Base-by-base conservation (phyloP, 169 alveolate genomes). In the Cryptosporidium ryanae region DNA sequence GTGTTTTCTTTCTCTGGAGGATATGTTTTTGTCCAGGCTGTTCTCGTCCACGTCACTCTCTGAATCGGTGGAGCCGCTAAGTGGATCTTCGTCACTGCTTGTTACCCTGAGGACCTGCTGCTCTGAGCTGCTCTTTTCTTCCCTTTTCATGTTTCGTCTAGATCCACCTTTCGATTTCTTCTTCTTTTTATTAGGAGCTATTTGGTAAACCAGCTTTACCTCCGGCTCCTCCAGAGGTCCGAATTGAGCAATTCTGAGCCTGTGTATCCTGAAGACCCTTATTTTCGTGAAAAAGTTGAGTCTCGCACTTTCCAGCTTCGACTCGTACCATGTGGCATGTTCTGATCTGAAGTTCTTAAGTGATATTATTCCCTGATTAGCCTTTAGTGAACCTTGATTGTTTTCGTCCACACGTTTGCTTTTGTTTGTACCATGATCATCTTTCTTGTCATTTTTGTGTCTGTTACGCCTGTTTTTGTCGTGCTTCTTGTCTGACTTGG, bases 141-240 rank as follows among this genome's bases (percentile, higher is more conserved):
- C 3, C 13, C 17, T 0, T 18, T 6, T 50, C 31, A 18, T 25
- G 82, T 48, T 18, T 23, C 43, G 3, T 5, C 52, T 38, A 15
- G 29, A 12, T 31, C 31, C 52, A 5, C 21, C n/a, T 52, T 55
- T 70, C 15, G 68, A 29, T 34, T 27, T 61, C 21, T 59, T 38
- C 27, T 50, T 55, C n/a, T 76, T 55, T 27, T 61, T 76, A 5
- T 55, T 59, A 18, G 48, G 48, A 13, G 55, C 38, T 46, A 76
- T 7, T 32, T 76, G 87, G 43, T 76, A 76, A n/a, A 76, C 71
- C 13, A 76, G n/a, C 23, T 61, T 76, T 18, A 76, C n/a, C 18
- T 76, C 87, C 8, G 87, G 76, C 63, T 76, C 87, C 18, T 76
- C 87, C 34, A 76, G 21, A 7, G 87, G 87, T 1, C 76, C 71